phyloP scores from a whole-genome alignment of 1,139 yeast genomes.

The Sugiyamaella japonica region DNA sequence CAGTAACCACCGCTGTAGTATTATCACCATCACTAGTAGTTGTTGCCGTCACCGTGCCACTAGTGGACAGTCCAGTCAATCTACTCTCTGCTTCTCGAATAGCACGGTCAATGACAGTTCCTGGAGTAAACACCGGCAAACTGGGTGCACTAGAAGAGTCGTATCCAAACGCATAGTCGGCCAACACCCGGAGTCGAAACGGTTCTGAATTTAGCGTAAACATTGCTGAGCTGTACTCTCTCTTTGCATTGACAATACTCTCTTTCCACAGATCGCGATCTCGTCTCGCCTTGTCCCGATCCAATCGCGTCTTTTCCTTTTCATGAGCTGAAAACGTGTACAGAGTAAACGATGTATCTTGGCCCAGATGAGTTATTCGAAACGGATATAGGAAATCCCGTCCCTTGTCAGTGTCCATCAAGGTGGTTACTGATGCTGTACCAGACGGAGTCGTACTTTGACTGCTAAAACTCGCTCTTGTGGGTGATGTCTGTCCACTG shows the following conservation, averaged over 20 bases:
- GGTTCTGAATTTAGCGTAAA: slow-evolving; percentile 47
- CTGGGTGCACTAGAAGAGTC: slow-evolving; percentile 53
- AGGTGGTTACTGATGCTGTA: slow-evolving; percentile 21
- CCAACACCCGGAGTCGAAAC: slow-evolving; percentile 52
- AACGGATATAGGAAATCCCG: slow-evolving; percentile 45
- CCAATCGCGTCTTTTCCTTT: neutral
- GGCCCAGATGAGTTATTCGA: slow-evolving; percentile 51
- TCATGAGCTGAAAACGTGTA: slow-evolving; percentile 48
- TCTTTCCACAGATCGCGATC: slow-evolving; percentile 65
- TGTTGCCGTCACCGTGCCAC: neutral
- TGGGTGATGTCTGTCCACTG: slow-evolving; percentile 16
- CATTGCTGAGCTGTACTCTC: slow-evolving; percentile 50
- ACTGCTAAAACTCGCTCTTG: slow-evolving; percentile 15
- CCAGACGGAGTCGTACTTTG: slow-evolving; percentile 11
- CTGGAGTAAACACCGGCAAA: slow-evolving; percentile 61
- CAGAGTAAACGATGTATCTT: slow-evolving; percentile 56
- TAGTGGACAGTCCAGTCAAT: neutral
- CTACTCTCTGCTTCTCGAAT: slow-evolving; percentile 29
- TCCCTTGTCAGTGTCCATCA: slow-evolving; percentile 29
- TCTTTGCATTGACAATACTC: slow-evolving; percentile 56
- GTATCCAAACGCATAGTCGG: slow-evolving; percentile 66
- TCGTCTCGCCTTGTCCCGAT: slow-evolving; percentile 26
- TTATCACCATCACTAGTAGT: neutral
- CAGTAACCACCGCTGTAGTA: neutral
- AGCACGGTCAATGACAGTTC: slow-evolving; percentile 61